A percentile compares a stretch with the other conserved stretches of the same genome.
phyloP scores from a whole-genome alignment of 129 eudicot species.

The Arctium lappa region DNA sequence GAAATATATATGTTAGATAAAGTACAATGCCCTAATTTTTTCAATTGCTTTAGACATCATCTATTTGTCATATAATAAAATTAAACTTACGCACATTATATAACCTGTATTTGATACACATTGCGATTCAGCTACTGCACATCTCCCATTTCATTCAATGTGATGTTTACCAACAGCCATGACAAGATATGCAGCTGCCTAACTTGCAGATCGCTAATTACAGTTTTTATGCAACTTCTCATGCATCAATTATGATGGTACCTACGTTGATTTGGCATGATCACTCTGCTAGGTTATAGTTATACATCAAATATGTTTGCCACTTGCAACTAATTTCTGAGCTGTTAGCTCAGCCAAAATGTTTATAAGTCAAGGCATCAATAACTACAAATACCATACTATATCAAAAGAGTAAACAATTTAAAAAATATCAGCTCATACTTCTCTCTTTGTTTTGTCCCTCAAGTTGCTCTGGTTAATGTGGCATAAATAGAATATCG shows the following conservation, averaged over 20 bases:
- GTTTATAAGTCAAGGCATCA: not conserved
- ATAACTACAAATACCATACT: not conserved
- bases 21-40: not conserved
- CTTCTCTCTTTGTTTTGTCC: not conserved
- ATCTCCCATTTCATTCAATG: no score
- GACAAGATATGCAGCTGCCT: no score
- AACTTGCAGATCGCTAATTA: no score
- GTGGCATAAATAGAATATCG: constrained; percentile 2
- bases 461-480: not conserved
- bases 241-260: no score
- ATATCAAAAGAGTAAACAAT: not conserved
- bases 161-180: no score
- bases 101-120: no score
- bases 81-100: not conserved
- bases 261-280: no score
- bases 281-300: no score
- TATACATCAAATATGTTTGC: not conserved
- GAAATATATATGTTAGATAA: not conserved
- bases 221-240: no score
- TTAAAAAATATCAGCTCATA: not conserved
- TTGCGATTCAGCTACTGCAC: no score
- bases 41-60: not conserved
- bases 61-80: not conserved
- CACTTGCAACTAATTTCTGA: not conserved
- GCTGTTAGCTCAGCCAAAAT: not conserved